Percentiles rank a stretch among this genome's conserved stretches.
These are phyloP conservation scores for Aspergillus heteromorphus DNA, from an alignment of 495 filamentous ascomycete genomes.

Conservation along the genomic window DNA sequence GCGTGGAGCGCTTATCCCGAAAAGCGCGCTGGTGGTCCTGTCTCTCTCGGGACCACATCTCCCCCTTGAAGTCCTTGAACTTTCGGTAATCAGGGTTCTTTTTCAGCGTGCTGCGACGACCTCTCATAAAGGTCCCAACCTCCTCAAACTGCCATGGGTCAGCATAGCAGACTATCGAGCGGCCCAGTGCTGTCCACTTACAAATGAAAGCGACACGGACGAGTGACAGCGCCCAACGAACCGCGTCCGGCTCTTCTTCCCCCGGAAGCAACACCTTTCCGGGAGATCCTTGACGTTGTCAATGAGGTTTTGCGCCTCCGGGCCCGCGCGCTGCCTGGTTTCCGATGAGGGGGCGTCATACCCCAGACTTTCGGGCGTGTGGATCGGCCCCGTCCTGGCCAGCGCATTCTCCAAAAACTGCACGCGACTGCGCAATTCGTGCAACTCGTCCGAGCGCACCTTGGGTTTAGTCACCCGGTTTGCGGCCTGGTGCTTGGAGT, in stretches of 20 bases:
- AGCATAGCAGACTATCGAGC: slow-evolving; percentile 9
- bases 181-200: slow-evolving; percentile 18
- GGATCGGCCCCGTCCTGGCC: slow-evolving; percentile 15
- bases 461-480: slow-evolving; percentile 27
- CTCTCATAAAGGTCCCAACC: slow-evolving; percentile 38
- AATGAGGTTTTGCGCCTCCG: slow-evolving; percentile 22
- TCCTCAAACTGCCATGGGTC: slow-evolving; percentile 39
- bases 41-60: slow-evolving; percentile 31
- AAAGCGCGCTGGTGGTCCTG: slow-evolving; percentile 33
- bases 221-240: slow-evolving; percentile 47
- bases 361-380: slow-evolving; percentile 26
- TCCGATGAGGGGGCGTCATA: slow-evolving; percentile 21
- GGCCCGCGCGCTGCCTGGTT: slow-evolving; percentile 7
- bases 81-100: slow-evolving; percentile 26
- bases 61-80: slow-evolving; percentile 29
- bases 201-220: slow-evolving; percentile 40
- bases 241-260: slow-evolving; percentile 42
- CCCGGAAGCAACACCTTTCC: slow-evolving; percentile 35
- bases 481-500: slow-evolving; percentile 28
- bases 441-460: slow-evolving; percentile 26
- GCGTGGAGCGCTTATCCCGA: slow-evolving; percentile 35
- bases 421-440: slow-evolving; percentile 29
- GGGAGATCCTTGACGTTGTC: slow-evolving; percentile 31
- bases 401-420: slow-evolving; percentile 28
- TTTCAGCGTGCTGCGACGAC: slow-evolving; percentile 25